A percentile compares a stretch with the other conserved stretches of the same genome.
Conservation (phyloP, 2,329 filamentous ascomycete genomes). For the Aspergillus candidus region DNA sequence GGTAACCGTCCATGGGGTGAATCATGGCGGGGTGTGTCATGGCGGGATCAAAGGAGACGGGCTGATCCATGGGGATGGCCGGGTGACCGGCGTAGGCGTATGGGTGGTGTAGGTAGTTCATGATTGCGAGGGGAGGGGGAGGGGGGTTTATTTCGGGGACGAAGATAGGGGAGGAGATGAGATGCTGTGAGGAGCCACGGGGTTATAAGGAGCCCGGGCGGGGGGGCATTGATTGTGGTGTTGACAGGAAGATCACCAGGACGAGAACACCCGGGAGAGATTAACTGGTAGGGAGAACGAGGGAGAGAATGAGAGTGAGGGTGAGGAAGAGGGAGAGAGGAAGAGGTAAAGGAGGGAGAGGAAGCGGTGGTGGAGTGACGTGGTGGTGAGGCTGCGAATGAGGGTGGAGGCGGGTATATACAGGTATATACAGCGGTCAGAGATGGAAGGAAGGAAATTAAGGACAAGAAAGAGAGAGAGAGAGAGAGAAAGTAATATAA, state of each 20-base stretch:
- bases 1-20: conserved; percentile 34
- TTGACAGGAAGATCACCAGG: too few species aligned
- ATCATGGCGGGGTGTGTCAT: conserved; percentile 35
- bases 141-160: too few species aligned
- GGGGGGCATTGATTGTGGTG: too few species aligned
- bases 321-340: conserved; percentile 7
- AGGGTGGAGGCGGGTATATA: conserved; percentile 8
- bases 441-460: conserved; percentile 8
- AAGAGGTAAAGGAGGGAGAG: conserved; percentile 3
- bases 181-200: too few species aligned
- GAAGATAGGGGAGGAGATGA: too few species aligned
- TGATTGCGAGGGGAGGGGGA: conserved; percentile 13
- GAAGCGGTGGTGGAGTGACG: conserved; percentile 4
- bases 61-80: conserved; percentile 33
- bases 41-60: conserved; percentile 30
- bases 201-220: too few species aligned
- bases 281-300: not conserved
- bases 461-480: conserved; percentile 2
- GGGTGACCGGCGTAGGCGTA: conserved; percentile 31
- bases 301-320: conserved; percentile 4
- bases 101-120: conserved; percentile 37
- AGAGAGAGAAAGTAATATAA: conserved; percentile 2
- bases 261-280: too few species aligned
- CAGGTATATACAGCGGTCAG: conserved; percentile 10
- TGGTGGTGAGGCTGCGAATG: conserved; percentile 9